Evolutionary conservation across 2,329 filamentous ascomycete genomes (phyloP).

Genomic region (Tolypocladium cylindrosporum): DNA sequence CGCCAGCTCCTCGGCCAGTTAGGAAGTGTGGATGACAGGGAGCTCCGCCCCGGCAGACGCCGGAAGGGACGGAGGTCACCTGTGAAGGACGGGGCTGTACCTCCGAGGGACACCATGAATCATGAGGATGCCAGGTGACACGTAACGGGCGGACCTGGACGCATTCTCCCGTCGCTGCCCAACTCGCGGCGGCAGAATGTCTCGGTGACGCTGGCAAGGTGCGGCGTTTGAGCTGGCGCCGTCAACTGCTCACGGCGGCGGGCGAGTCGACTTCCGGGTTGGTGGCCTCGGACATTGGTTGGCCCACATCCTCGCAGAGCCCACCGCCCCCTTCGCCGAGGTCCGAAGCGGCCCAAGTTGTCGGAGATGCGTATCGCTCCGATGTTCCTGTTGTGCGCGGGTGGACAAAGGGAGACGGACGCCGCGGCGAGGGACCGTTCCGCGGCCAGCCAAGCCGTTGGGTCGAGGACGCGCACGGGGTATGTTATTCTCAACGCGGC

Average conservation of each 20-base stretch:
- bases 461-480: background rate
- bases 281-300: slow-evolving; percentile 1
- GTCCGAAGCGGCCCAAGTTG: background rate
- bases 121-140: background rate
- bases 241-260: background rate
- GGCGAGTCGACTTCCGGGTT: background rate
- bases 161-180: background rate
- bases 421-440: background rate
- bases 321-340: background rate
- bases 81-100: background rate
- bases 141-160: background rate
- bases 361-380: background rate
- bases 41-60: background rate
- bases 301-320: background rate
- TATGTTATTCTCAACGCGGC: background rate
- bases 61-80: background rate
- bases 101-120: background rate
- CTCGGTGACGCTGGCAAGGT: background rate
- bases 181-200: background rate
- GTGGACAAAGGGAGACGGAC: background rate
- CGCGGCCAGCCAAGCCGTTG: background rate
- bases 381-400: background rate
- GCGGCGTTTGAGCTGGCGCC: background rate
- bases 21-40: background rate
- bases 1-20: background rate